Evolutionary conservation across 805 yeast genomes (phyloP).

Genomic region (Dipodascus geniculatus): DNA sequence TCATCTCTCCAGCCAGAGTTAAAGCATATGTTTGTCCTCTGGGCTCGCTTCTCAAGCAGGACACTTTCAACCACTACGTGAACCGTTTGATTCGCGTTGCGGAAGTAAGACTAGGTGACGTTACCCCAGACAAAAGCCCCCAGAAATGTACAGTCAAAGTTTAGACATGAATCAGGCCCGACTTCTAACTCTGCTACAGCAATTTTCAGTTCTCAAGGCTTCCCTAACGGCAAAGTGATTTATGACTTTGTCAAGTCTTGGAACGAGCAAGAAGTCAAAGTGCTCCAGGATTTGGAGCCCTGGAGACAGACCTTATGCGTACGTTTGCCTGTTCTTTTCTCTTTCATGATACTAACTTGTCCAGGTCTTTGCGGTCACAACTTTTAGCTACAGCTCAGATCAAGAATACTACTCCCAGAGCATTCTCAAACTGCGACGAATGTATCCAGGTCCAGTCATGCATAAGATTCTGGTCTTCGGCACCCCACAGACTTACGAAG

Average conservation of each 20-base stretch:
- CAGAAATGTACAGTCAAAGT: conserved; percentile 20
- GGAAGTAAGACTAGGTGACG: conserved; percentile 65
- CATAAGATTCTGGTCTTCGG: conserved; percentile 33
- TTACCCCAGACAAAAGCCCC: conserved; percentile 48
- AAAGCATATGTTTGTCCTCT: conserved; percentile 58
- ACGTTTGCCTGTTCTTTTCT: not conserved
- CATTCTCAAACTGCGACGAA: conserved; percentile 11
- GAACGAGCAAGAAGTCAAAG: conserved; percentile 42
- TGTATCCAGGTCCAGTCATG: conserved; percentile 34
- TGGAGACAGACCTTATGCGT: conserved; percentile 56
- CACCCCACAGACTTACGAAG: conserved; percentile 13
- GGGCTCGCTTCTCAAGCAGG: conserved; percentile 35
- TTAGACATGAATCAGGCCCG: not conserved
- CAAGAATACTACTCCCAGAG: not conserved
- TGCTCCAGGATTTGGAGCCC: conserved; percentile 83
- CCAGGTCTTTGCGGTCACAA: conserved; percentile 33
- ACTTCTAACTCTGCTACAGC: conserved; percentile 14
- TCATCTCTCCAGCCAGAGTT: conserved; percentile 55
- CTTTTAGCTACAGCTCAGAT: conserved; percentile 13
- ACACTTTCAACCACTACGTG: conserved; percentile 33
- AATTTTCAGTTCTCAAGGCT: conserved; percentile 72
- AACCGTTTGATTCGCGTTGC: conserved; percentile 34
- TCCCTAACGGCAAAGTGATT: conserved; percentile 64
- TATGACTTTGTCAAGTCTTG: conserved; percentile 40
- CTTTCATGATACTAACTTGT: not conserved